Evolutionary conservation across 768 basidiomycete species (phyloP), one percentile per base, ranked within the genome.

Genomic region (Saitozyma sp.): DNA sequence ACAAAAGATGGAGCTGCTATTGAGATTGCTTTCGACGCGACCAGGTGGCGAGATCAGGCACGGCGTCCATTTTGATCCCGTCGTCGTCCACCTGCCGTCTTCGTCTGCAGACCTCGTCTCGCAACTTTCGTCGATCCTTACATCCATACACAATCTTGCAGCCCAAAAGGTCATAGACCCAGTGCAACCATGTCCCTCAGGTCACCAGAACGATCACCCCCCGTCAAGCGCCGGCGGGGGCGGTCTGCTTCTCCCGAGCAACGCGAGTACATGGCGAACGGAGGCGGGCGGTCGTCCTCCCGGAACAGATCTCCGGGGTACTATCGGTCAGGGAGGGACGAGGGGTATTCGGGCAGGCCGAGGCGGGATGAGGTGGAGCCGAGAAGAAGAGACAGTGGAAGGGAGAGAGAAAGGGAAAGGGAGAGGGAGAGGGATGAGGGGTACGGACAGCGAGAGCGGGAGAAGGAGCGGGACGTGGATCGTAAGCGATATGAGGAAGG

Each of bases 401-500:
- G 42, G 43, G 71, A 68, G 54, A 58, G 69, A 11, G 69, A 65
- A 48, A 61, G 49, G 60, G n/a, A 51, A 59, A 45, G 63, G 63
- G 13, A 58, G 63, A 40, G 69, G 66, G 20, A 63, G 20, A 60
- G 66, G 56, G 57, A 53, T 55, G 64, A 49, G 38, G 68, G 58
- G 8, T 79, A 79, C 53, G 63, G 58, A 11, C 63, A 67, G 54
- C 61, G 60, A 39, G 78, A 79, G 41, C 64, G 80, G 57, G 76
- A 78, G 57, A 65, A 59, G 62, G 78, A 77, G 56, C 64, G 73
- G 37, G 74, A 68, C n/a, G 63, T 43, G 10, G 75, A 81, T 40
- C 64, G 77, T 56, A 70, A 68, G 49, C 56, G 66, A 55, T 78
- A 75, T 57, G 71, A 77, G 38, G 71, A 58, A 13, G 41, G 66